These are phyloP conservation scores for Purshia tridentata DNA, from an alignment of 306 rosid genomes.

Conservation along the genomic window DNA sequence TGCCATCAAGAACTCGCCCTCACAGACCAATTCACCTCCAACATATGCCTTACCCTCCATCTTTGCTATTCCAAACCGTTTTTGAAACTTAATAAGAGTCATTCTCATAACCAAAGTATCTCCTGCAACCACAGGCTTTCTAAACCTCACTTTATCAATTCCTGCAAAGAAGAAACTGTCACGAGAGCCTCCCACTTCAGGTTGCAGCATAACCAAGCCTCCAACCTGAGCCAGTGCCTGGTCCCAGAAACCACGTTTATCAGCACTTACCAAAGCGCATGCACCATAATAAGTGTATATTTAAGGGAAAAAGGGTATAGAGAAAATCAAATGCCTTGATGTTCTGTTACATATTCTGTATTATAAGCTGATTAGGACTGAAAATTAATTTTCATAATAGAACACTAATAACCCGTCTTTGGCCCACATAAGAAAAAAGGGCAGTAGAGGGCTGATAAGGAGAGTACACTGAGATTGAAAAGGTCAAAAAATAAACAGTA, in stretches of 20 bases:
- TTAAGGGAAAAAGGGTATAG: not conserved
- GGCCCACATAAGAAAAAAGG: not conserved
- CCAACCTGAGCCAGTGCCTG: slow-evolving; percentile 99
- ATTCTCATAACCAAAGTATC: slow-evolving; percentile 93
- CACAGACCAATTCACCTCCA: slow-evolving; percentile 89
- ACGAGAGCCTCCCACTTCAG: slow-evolving; percentile 86
- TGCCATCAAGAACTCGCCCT: slow-evolving; percentile 87
- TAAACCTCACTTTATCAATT: slow-evolving; percentile 85
- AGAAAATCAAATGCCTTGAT: not conserved
- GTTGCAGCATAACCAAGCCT: slow-evolving; percentile 87
- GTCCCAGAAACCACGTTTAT: slow-evolving; percentile 18
- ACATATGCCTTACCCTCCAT: slow-evolving; percentile 95
- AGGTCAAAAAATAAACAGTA: no score
- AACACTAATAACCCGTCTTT: no score
- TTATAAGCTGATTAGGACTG: no score
- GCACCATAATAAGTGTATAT: not conserved
- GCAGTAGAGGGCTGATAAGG: not conserved
- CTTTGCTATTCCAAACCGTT: slow-evolving; percentile 86
- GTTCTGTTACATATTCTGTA: not conserved
- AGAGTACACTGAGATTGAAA: not conserved
- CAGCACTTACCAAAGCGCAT: slow-evolving; percentile 1
- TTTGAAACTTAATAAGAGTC: slow-evolving; percentile 80
- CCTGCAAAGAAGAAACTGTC: slow-evolving; percentile 89
- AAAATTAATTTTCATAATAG: no score
- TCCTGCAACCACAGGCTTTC: slow-evolving; percentile 89